Conservation (phyloP, 2,329 filamentous ascomycete species). For the Venturia carpophila region DNA sequence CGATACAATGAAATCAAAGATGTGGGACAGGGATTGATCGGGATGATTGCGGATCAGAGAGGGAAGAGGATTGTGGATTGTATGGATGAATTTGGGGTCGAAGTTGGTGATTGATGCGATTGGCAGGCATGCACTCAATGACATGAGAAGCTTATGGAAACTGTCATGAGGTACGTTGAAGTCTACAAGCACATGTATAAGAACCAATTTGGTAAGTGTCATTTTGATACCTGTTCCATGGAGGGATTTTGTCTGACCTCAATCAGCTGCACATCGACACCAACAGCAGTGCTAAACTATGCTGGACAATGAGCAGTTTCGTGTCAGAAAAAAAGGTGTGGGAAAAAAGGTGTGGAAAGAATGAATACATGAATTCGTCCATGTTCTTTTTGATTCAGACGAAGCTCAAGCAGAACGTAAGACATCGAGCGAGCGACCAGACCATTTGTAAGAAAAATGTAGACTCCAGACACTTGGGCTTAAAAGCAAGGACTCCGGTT, state of each 20-base stretch:
- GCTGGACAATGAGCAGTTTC: no score
- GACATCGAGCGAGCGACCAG: neutral
- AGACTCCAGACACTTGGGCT: neutral
- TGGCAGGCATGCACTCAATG: neutral
- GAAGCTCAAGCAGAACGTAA: neutral
- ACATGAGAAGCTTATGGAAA: neutral
- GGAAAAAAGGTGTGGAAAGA: neutral
- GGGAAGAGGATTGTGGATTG: constrained; percentile 47
- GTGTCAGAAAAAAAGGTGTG: neutral
- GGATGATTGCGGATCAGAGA: constrained; percentile 57
- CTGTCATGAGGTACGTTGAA: neutral
- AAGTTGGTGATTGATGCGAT: constrained; percentile 32
- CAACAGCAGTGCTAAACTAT: neutral
- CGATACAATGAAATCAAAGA: constrained; percentile 67
- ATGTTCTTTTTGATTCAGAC: neutral
- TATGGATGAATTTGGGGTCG: constrained; percentile 42
- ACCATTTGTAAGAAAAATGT: neutral
- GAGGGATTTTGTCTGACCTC: neutral
- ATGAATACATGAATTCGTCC: neutral
- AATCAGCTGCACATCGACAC: neutral
- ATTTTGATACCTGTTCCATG: neutral
- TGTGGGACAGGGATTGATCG: constrained; percentile 57
- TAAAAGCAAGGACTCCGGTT: neutral
- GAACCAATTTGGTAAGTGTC: neutral
- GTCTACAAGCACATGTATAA: neutral